Conservation (phyloP, 805 yeast genomes). For the Metschnikowia kunwiensis region DNA sequence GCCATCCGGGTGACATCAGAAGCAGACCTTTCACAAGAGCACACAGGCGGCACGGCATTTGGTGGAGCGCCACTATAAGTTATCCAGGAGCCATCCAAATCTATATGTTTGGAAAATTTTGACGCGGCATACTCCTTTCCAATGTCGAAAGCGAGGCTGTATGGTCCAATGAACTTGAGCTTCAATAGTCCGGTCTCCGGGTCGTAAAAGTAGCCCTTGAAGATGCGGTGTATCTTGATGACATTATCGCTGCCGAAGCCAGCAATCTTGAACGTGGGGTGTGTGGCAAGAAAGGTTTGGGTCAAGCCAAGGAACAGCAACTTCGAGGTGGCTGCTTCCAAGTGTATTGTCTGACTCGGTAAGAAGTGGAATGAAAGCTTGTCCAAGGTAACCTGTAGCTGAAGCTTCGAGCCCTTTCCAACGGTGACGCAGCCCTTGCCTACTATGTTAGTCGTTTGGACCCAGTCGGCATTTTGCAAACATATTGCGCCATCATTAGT, state of each 20-base stretch:
- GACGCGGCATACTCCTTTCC: conserved; percentile 8
- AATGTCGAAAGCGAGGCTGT: conserved; percentile 2
- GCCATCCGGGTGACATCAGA: neutral
- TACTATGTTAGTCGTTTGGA: conserved; percentile 21
- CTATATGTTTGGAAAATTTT: neutral
- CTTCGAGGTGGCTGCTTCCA: conserved; percentile 1
- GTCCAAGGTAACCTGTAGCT: neutral
- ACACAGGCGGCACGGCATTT: neutral
- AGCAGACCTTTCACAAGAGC: neutral
- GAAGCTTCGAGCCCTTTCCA: conserved; percentile 2
- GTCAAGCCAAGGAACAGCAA: conserved; percentile 5
- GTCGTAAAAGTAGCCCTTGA: conserved; percentile 5
- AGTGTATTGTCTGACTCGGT: conserved; percentile 6
- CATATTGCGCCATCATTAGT: conserved; percentile 29
- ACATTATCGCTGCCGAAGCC: conserved; percentile 11
- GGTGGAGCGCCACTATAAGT: conserved; percentile 4
- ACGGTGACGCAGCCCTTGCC: conserved; percentile 27
- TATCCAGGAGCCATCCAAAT: neutral
- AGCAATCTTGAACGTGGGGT: conserved; percentile 5
- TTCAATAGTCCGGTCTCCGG: conserved; percentile 8
- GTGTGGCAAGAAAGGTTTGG: neutral
- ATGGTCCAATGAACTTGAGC: conserved; percentile 1
- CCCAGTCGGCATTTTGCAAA: conserved; percentile 21
- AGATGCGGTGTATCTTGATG: conserved; percentile 2
- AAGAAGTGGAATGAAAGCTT: neutral